phyloP scores from a whole-genome alignment of 106 monocot genomes.

The Xerophyta viscosa region DNA sequence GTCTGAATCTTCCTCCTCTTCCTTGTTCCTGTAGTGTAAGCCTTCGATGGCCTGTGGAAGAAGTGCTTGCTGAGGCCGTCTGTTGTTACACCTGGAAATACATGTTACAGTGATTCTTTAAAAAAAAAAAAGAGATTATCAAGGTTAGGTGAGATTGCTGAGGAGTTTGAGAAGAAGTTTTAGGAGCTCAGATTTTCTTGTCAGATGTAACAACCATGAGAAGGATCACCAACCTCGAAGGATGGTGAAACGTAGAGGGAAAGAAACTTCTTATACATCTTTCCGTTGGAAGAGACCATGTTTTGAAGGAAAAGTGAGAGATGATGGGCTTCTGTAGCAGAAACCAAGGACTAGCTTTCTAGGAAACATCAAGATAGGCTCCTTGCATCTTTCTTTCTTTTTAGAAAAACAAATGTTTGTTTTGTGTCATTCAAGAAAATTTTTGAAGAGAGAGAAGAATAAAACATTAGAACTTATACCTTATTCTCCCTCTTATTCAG shows the following conservation, averaged over 20 bases:
- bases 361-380: constrained; percentile 11
- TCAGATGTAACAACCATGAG: constrained; percentile 19
- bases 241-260: too few relatives aligned
- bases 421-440: neutral
- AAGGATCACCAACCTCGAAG: constrained; percentile 5
- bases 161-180: neutral
- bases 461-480: constrained; percentile 6
- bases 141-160: neutral
- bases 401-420: neutral
- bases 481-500: neutral
- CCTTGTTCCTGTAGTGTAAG: constrained; percentile 48
- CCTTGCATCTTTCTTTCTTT: constrained; percentile 8
- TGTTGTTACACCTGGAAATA: constrained; percentile 29
- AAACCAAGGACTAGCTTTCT: constrained; percentile 5
- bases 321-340: neutral
- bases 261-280: too few relatives aligned
- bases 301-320: neutral
- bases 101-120: too few relatives aligned
- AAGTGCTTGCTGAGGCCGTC: constrained; percentile 56
- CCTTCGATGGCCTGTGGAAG: constrained; percentile 59
- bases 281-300: too few relatives aligned
- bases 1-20: constrained; percentile 50
- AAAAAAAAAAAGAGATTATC: neutral
- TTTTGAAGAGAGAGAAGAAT: constrained; percentile 6
- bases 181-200: constrained; percentile 5